Evolutionary conservation across 1,284 basidiomycete species (phyloP).

Genomic region (Cutaneotrichosporon dermatis): DNA sequence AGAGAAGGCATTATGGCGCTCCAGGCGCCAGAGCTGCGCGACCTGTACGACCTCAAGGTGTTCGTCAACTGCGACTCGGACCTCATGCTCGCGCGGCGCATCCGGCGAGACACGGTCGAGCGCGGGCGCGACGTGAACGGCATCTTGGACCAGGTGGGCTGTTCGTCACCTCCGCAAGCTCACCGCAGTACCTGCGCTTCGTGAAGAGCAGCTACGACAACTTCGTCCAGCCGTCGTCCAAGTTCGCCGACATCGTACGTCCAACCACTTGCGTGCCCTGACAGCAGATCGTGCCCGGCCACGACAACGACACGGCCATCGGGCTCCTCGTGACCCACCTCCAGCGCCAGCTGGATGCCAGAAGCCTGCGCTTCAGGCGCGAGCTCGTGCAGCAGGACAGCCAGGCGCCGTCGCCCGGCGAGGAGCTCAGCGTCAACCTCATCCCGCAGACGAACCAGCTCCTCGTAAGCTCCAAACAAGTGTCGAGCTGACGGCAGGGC

Average conservation of each 20-base stretch:
- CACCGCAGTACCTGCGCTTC: conserved; percentile 63
- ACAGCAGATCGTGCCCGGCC: conserved; percentile 79
- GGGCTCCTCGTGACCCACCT: conserved; percentile 91
- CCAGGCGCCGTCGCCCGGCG: conserved; percentile 14
- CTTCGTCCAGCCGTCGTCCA: conserved; percentile 84
- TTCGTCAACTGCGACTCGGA: conserved; percentile 74
- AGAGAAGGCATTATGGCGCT: conserved; percentile 87
- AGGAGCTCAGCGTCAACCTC: conserved; percentile 51
- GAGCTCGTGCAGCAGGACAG: conserved; percentile 52
- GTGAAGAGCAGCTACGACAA: conserved; percentile 93
- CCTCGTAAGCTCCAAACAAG: conserved; percentile 51
- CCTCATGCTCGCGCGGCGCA: conserved; percentile 90
- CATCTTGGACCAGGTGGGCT: conserved; percentile 69
- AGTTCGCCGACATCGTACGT: conserved; percentile 76
- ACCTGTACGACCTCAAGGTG: conserved; percentile 88
- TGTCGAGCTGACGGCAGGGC: conserved; percentile 55
- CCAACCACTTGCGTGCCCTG: neutral
- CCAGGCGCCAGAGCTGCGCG: conserved; percentile 70
- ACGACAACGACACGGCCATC: conserved; percentile 74
- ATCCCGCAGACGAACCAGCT: conserved; percentile 78
- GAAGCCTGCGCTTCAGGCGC: conserved; percentile 68
- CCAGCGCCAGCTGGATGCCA: conserved; percentile 72
- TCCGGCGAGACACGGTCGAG: conserved; percentile 81
- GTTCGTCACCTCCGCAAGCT: neutral
- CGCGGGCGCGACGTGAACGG: conserved; percentile 80